phyloP scores from a whole-genome alignment of 208 protist genomes.

The Phytomonas sp. region DNA sequence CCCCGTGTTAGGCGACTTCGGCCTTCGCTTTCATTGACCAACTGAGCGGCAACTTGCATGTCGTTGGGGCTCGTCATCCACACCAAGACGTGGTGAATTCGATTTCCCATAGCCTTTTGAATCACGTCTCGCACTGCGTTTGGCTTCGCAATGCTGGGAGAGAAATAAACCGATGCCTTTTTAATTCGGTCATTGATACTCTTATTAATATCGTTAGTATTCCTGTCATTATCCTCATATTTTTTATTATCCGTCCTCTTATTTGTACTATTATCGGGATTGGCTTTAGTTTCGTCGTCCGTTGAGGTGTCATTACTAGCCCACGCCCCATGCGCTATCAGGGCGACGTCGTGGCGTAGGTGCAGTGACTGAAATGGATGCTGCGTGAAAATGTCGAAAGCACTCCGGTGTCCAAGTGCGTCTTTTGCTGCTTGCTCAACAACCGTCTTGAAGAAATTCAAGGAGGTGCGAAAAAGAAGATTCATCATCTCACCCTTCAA shows the following conservation, averaged over 20 bases:
- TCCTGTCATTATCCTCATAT: conserved; percentile 10
- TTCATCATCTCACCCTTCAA: conserved; percentile 65
- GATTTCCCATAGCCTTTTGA: conserved; percentile 38
- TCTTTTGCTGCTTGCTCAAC: conserved; percentile 56
- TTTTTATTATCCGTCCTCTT: conserved; percentile 12
- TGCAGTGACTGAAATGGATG: conserved; percentile 50
- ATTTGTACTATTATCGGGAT: background rate
- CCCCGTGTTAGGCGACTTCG: conserved; percentile 71
- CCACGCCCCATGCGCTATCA: conserved; percentile 14
- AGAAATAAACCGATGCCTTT: conserved; percentile 6
- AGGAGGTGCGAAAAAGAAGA: conserved; percentile 67
- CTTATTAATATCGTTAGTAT: conserved; percentile 12
- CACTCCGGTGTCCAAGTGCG: conserved; percentile 42
- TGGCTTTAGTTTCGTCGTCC: background rate
- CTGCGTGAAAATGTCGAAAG: conserved; percentile 39
- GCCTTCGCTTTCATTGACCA: conserved; percentile 52
- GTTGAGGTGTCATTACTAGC: background rate
- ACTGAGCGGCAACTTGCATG: conserved; percentile 45
- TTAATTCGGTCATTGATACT: background rate
- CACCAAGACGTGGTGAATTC: conserved; percentile 29
- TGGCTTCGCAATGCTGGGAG: conserved; percentile 15
- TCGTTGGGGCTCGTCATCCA: conserved; percentile 35
- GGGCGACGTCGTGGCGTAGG: conserved; percentile 58
- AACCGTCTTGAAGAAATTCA: conserved; percentile 47
- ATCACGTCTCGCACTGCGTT: conserved; percentile 24